These are phyloP conservation scores for Rhizopogon sp. DNA, from an alignment of 768 basidiomycete genomes.

Conservation along the genomic window DNA sequence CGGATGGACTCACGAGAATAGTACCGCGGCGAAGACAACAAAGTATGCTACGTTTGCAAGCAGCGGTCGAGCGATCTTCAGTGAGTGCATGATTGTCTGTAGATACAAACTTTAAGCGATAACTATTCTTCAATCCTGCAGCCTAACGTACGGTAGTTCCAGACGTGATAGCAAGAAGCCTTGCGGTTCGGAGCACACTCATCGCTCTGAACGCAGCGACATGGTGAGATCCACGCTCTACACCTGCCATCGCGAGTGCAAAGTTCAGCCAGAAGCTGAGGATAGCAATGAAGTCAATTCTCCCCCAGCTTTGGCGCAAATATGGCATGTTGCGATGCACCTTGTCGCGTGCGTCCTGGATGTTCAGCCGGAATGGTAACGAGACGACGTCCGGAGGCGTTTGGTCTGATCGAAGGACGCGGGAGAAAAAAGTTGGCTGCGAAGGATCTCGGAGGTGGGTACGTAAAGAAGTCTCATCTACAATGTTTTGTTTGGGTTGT, in stretches of 20 bases:
- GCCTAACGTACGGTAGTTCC: conserved; percentile 75
- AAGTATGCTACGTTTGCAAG: conserved; percentile 89
- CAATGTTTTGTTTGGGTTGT: background rate
- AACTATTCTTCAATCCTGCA: background rate
- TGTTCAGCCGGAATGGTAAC: conserved; percentile 58
- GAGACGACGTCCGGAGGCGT: conserved; percentile 37
- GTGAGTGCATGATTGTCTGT: conserved; percentile 83
- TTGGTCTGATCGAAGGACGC: conserved; percentile 39
- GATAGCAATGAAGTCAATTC: conserved; percentile 86
- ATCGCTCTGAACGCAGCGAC: conserved; percentile 87
- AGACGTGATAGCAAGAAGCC: conserved; percentile 81
- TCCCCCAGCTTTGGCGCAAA: conserved; percentile 87
- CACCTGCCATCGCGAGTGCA: conserved; percentile 56
- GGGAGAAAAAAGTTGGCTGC: conserved; percentile 47
- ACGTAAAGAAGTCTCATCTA: conserved; percentile 14
- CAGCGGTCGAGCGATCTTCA: conserved; percentile 88
- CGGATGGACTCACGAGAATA: conserved; percentile 67
- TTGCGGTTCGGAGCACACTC: conserved; percentile 76
- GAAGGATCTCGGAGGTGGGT: conserved; percentile 38
- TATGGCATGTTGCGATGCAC: conserved; percentile 76
- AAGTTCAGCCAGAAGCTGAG: conserved; percentile 86
- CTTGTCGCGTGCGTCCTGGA: conserved; percentile 50
- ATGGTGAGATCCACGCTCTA: conserved; percentile 65
- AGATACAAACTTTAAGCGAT: conserved; percentile 3
- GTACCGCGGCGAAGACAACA: conserved; percentile 79